These are phyloP conservation scores for Chenopodium suecicum DNA, from an alignment of 148 eudicot genomes.

Conservation along the genomic window DNA sequence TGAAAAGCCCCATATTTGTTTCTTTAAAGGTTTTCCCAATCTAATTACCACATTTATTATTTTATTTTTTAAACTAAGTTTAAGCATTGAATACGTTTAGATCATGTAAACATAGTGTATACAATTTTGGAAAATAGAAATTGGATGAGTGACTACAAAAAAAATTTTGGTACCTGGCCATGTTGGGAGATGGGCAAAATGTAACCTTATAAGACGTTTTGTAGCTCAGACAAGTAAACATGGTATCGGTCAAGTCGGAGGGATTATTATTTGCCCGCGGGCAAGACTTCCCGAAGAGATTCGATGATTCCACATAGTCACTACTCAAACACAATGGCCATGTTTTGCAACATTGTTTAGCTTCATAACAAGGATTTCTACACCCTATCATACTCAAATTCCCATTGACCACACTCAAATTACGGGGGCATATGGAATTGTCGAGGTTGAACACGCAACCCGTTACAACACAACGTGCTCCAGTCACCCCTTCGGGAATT, in stretches of 20 bases:
- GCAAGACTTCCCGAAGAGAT: neutral
- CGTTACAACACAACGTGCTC: neutral
- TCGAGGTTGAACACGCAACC: slow-evolving; percentile 14
- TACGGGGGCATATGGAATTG: neutral
- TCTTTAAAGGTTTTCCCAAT: no score
- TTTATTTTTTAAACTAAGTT: no score
- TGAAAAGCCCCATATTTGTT: no score
- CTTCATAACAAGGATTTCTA: neutral
- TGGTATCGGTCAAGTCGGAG: neutral
- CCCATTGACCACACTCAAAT: neutral
- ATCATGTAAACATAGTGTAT: no score
- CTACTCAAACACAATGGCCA: neutral
- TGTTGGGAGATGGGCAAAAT: slow-evolving; percentile 15
- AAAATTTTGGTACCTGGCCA: neutral
- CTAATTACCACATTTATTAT: no score
- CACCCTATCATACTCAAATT: neutral
- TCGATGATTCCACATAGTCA: neutral
- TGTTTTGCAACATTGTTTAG: neutral
- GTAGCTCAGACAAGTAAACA: neutral
- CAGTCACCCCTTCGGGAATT: slow-evolving; percentile 2
- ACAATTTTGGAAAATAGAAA: no score
- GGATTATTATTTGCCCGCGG: neutral
- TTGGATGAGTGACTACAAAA: no score
- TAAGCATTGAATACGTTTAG: no score
- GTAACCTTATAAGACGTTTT: slow-evolving; percentile 10